These are phyloP conservation scores for Fragaria nilgerrensis DNA, from an alignment of 306 rosid genomes.

Conservation along the genomic window DNA sequence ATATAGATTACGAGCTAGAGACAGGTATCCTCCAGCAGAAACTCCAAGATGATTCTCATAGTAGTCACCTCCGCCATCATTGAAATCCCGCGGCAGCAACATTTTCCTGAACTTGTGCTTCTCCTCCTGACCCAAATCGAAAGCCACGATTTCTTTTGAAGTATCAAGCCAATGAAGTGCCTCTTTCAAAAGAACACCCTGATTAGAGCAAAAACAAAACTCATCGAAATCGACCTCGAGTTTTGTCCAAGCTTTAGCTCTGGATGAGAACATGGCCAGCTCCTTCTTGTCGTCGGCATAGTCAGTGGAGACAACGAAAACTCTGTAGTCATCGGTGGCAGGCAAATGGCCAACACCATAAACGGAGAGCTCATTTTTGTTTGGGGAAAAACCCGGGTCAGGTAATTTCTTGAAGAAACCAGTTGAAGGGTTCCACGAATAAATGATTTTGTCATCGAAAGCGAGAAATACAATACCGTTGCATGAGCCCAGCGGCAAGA, in stretches of 20 bases:
- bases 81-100: background rate
- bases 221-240: background rate
- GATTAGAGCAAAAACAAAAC: no score
- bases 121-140: background rate
- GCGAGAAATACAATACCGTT: background rate
- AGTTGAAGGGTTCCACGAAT: background rate
- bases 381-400: background rate
- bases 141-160: background rate
- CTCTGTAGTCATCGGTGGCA: background rate
- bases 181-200: background rate
- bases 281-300: background rate
- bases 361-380: accelerated
- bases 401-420: background rate
- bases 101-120: background rate
- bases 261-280: background rate
- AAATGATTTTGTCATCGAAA: no score
- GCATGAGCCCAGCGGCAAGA: background rate
- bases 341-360: background rate
- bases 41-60: background rate
- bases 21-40: no score
- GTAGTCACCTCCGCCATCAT: background rate
- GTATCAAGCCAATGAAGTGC: background rate
- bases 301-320: background rate
- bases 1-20: no score
- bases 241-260: background rate